Percentiles rank a stretch among this genome's conserved stretches.
phyloP scores from a whole-genome alignment of 1,139 yeast genomes.

The Yarrowia galli region DNA sequence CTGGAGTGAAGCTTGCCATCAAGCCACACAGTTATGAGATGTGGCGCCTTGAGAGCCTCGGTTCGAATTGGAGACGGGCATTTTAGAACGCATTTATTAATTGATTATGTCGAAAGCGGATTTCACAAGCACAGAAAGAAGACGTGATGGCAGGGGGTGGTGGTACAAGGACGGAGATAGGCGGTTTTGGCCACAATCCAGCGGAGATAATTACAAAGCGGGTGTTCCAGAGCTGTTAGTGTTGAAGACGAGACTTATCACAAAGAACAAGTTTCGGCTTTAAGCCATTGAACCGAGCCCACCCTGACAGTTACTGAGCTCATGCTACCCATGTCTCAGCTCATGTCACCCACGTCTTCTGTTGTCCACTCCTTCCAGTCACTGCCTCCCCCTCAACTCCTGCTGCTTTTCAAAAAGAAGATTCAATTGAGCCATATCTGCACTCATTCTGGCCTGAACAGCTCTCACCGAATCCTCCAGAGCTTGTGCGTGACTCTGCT shows the following conservation, averaged over 20 bases:
- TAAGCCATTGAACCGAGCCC: no score
- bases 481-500: not conserved
- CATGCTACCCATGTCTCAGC: no score
- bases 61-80: not conserved
- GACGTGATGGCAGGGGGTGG: no score
- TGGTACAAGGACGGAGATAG: no score
- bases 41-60: constrained; percentile 16
- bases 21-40: constrained; percentile 1
- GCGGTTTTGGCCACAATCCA: no score
- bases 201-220: no score
- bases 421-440: constrained; percentile 1
- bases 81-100: not conserved
- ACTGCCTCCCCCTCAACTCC: not conserved
- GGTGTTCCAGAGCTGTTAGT: no score
- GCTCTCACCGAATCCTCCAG: not conserved
- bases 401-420: not conserved
- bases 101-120: not conserved
- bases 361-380: no score
- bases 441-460: not conserved
- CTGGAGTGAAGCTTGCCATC: not conserved
- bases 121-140: not conserved
- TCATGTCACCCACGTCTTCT: no score
- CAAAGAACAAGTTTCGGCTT: no score
- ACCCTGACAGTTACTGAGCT: no score
- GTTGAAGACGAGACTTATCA: no score